phyloP scores from a whole-genome alignment of 2,329 filamentous ascomycete species.

The Fusarium verticillioides region DNA sequence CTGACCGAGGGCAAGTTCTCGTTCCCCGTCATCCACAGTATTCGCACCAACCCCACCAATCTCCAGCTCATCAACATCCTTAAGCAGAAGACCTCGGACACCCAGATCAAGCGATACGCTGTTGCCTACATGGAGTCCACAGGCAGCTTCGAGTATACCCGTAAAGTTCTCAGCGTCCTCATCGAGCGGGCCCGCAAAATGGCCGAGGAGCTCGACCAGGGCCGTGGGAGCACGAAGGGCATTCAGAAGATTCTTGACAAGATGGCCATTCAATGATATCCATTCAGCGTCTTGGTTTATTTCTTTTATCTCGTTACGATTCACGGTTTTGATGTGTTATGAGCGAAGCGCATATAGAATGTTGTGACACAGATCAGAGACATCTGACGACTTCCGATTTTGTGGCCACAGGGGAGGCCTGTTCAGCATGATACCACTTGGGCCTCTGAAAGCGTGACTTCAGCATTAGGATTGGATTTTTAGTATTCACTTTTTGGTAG shows the following conservation, averaged over 20 bases:
- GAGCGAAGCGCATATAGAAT: constrained; percentile 43
- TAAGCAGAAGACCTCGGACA: constrained; percentile 86
- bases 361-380: constrained; percentile 35
- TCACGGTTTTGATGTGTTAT: constrained; percentile 36
- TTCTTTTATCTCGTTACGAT: constrained; percentile 4
- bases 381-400: constrained; percentile 16
- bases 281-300: not conserved
- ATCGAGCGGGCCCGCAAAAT: constrained; percentile 71
- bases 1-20: constrained; percentile 97
- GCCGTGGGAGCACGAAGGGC: constrained; percentile 64
- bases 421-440: constrained; percentile 33
- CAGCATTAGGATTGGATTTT: constrained; percentile 18
- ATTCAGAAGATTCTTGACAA: constrained; percentile 76
- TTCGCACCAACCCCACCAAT: constrained; percentile 78
- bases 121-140: constrained; percentile 90
- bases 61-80: constrained; percentile 90
- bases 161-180: constrained; percentile 72
- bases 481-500: not conserved
- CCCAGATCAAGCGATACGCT: constrained; percentile 91
- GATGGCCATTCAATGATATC: constrained; percentile 58
- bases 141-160: constrained; percentile 89
- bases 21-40: constrained; percentile 94
- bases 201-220: constrained; percentile 72
- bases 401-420: constrained; percentile 19
- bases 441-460: constrained; percentile 6